phyloP scores from a whole-genome alignment of 208 protist genomes.

The Crithidia brevicula region DNA sequence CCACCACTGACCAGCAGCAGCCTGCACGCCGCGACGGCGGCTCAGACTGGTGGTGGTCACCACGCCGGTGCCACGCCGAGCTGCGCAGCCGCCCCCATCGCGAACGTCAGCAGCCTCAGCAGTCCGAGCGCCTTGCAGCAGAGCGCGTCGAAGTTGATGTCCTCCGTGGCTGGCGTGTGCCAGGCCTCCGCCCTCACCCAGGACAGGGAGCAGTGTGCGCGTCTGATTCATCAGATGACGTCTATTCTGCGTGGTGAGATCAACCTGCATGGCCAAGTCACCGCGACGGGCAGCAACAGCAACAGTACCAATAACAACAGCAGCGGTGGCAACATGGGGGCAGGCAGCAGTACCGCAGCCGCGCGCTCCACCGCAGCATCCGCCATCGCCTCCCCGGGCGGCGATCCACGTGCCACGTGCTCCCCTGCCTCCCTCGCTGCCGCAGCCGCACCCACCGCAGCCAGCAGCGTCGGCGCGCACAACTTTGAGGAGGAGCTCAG shows the following conservation, averaged over 20 bases:
- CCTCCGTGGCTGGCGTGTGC: constrained; percentile 51
- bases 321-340: background rate
- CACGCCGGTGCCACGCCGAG: constrained; percentile 5
- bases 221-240: constrained; percentile 57
- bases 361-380: constrained; percentile 5
- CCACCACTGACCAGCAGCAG: constrained; percentile 28
- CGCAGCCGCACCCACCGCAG: constrained; percentile 3
- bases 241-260: constrained; percentile 41
- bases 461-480: constrained; percentile 5
- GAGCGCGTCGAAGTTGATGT: constrained; percentile 38
- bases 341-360: too few relatives aligned
- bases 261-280: constrained; percentile 27
- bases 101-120: constrained; percentile 17
- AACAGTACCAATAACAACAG: constrained; percentile 10
- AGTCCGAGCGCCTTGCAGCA: constrained; percentile 22
- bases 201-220: constrained; percentile 43
- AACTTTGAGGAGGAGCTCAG: constrained; percentile 52
- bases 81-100: too few relatives aligned
- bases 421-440: constrained; percentile 21
- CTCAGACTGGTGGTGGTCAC: background rate
- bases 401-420: constrained; percentile 29
- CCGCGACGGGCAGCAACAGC: background rate
- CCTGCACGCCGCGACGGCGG: constrained; percentile 11
- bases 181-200: constrained; percentile 46
- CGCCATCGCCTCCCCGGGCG: constrained; percentile 25